Evolutionary conservation across 208 protist genomes (phyloP).

Genomic region (Leishmania gerbilli): DNA sequence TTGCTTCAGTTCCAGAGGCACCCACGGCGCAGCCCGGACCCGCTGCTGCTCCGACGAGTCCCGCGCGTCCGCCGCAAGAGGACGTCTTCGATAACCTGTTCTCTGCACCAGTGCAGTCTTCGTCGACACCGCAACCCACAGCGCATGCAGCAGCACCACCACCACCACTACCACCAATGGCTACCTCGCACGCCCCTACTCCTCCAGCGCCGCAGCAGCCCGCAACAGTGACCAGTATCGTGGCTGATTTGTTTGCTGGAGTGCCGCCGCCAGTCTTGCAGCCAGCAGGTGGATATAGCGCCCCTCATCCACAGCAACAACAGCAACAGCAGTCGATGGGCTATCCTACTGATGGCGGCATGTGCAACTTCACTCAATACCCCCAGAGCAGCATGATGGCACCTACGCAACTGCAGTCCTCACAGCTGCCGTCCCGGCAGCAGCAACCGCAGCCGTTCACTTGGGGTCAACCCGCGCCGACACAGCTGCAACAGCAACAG

Average conservation of each 20-base stretch:
- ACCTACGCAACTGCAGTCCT: background rate
- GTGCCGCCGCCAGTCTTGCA: slow-evolving; percentile 5
- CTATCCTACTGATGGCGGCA: background rate
- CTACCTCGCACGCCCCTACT: background rate
- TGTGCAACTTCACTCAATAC: background rate
- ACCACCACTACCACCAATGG: background rate
- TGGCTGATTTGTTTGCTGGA: slow-evolving; percentile 35
- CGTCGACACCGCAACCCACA: slow-evolving; percentile 10
- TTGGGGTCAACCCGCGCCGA: background rate
- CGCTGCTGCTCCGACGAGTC: slow-evolving; percentile 6
- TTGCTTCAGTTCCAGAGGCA: background rate
- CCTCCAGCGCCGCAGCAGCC: slow-evolving; percentile 2
- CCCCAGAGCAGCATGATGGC: background rate
- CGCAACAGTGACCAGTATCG: slow-evolving; percentile 17
- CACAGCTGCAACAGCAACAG: slow-evolving; percentile 10
- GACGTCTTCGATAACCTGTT: slow-evolving; percentile 63
- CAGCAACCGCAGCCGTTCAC: slow-evolving; percentile 14
- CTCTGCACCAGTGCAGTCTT: slow-evolving; percentile 31
- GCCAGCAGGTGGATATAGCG: background rate
- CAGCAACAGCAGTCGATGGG: slow-evolving; percentile 2
- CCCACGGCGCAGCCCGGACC: background rate
- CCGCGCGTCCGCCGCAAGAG: slow-evolving; percentile 13
- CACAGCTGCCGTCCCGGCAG: slow-evolving; percentile 6
- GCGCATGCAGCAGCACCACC: background rate
- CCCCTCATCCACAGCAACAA: slow-evolving; percentile 5